These are phyloP conservation scores for Sporothrix brunneoviolacea DNA, from an alignment of 2,329 filamentous ascomycete genomes.

Conservation along the genomic window DNA sequence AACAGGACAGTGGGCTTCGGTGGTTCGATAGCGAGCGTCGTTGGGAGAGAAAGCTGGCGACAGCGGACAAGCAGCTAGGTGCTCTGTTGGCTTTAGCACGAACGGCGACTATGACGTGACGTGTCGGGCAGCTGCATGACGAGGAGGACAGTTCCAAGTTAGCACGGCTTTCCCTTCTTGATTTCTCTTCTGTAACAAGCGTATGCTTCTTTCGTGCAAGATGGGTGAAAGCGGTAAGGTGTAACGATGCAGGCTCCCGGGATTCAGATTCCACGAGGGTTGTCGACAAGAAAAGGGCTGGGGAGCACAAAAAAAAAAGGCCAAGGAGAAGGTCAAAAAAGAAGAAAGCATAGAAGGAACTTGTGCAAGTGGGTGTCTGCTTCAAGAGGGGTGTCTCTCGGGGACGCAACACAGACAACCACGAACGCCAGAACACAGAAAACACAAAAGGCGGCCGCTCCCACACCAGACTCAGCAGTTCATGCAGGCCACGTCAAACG, in stretches of 20 bases:
- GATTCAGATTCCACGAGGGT: conserved; percentile 2
- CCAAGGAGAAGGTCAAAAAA: background rate
- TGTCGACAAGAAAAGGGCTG: background rate
- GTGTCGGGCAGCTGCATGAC: conserved; percentile 32
- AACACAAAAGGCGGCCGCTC: too few species aligned
- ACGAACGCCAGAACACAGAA: too few species aligned
- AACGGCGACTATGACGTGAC: conserved; percentile 15
- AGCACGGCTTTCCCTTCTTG: conserved; percentile 19
- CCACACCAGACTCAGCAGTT: too few species aligned
- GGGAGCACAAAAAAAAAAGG: background rate
- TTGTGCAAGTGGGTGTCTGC: too few species aligned
- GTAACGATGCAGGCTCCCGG: conserved; percentile 12
- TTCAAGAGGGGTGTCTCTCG: too few species aligned
- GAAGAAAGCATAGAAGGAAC: background rate
- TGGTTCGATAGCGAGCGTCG: background rate
- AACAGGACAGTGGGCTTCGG: background rate
- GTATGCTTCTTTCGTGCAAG: conserved; percentile 6
- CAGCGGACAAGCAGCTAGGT: background rate
- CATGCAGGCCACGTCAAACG: too few species aligned
- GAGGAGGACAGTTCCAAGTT: conserved; percentile 22
- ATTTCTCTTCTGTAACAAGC: background rate
- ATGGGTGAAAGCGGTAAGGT: conserved; percentile 5
- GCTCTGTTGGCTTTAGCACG: background rate
- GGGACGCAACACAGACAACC: too few species aligned
- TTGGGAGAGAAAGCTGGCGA: background rate